Conservation (phyloP, 805 yeast species). For the Wickerhamiella bombiphila region DNA sequence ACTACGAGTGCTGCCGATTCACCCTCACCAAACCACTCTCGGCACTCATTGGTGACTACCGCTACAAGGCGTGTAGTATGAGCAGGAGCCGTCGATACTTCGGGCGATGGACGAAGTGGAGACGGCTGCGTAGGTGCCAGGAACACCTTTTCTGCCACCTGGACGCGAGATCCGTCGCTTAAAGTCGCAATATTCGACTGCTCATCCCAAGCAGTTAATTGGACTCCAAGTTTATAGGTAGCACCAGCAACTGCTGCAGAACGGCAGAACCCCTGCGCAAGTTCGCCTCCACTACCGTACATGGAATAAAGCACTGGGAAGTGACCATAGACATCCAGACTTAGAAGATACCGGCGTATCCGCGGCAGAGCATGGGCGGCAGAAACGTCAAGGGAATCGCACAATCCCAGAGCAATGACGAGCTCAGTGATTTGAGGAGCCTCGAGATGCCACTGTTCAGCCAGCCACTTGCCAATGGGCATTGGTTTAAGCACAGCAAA, state of each 20-base stretch:
- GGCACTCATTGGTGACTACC: constrained; percentile 72
- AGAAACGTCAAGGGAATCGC: constrained; percentile 42
- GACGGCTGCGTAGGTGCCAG: constrained; percentile 39
- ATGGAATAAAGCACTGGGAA: constrained; percentile 87
- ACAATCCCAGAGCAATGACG: constrained; percentile 72
- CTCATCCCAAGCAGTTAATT: constrained; percentile 50
- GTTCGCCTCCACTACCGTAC: constrained; percentile 92
- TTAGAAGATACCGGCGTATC: constrained; percentile 66
- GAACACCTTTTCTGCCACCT: constrained; percentile 65
- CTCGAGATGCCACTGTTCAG: constrained; percentile 53
- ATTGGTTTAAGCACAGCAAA: constrained; percentile 42
- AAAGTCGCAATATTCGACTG: constrained; percentile 43
- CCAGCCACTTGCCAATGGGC: constrained; percentile 46
- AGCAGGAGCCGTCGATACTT: constrained; percentile 20
- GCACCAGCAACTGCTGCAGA: constrained; percentile 98
- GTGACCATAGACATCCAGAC: constrained; percentile 84
- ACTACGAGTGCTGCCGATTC: constrained; percentile 81
- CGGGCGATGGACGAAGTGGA: constrained; percentile 12
- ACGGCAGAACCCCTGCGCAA: constrained; percentile 92
- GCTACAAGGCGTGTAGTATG: constrained; percentile 63
- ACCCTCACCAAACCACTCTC: constrained; percentile 78
- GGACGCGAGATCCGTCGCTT: constrained; percentile 56
- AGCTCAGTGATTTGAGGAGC: constrained; percentile 68
- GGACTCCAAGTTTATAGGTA: constrained; percentile 70
- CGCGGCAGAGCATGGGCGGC: constrained; percentile 67